Conservation (phyloP, 2,329 filamentous ascomycete species). For the Hypoxylon rubiginosum region DNA sequence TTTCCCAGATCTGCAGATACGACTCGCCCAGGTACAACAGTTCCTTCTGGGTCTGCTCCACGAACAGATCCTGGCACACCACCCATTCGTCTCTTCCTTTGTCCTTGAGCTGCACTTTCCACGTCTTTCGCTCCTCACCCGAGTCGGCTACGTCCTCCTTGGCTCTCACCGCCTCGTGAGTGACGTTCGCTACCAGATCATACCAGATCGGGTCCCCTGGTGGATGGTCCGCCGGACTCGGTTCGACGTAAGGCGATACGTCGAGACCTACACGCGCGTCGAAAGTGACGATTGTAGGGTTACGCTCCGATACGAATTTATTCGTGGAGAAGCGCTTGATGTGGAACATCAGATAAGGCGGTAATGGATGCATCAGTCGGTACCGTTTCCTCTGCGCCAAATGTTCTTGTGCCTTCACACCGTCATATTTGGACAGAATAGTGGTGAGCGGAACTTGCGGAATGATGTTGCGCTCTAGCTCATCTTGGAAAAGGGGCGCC, state of each 20-base stretch:
- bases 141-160: constrained; percentile 90
- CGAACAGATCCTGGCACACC: constrained; percentile 92
- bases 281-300: constrained; percentile 98
- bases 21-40: constrained; percentile 92
- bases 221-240: constrained; percentile 78
- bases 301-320: constrained; percentile 95
- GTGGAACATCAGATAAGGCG: constrained; percentile 92
- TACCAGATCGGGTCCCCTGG: constrained; percentile 90
- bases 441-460: constrained; percentile 87
- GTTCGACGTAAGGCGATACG: constrained; percentile 91
- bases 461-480: constrained; percentile 95
- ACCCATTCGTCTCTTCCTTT: constrained; percentile 89
- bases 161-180: constrained; percentile 83
- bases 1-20: constrained; percentile 97
- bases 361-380: constrained; percentile 88
- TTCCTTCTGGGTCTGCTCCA: constrained; percentile 90
- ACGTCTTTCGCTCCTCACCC: constrained; percentile 87
- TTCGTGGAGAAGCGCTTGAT: constrained; percentile 97
- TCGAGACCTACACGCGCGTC: constrained; percentile 84
- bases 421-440: constrained; percentile 94
- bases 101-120: constrained; percentile 92
- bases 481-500: constrained; percentile 95
- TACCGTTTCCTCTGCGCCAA: constrained; percentile 90
- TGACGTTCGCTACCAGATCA: constrained; percentile 95
- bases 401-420: constrained; percentile 86